A percentile compares a stretch with the other conserved stretches of the same genome.
These are phyloP conservation scores for Suhomyces panamericanus DNA, from an alignment of 1,139 yeast genomes.

Conservation along the genomic window DNA sequence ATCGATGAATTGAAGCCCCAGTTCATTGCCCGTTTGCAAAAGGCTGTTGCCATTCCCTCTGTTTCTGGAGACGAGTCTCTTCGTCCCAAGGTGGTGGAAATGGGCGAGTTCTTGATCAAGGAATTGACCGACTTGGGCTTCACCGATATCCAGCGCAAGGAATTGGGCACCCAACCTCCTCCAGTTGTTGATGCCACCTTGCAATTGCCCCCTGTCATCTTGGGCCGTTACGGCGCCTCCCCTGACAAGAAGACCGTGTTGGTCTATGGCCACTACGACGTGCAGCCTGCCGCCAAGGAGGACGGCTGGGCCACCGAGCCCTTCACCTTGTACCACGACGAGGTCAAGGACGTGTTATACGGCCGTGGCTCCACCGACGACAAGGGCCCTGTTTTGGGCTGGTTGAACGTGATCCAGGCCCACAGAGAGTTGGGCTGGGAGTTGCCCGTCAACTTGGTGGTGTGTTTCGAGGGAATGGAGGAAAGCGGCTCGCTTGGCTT, in stretches of 20 bases:
- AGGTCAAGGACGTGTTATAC: constrained; percentile 62
- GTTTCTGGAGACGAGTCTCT: constrained; percentile 88
- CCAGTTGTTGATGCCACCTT: constrained; percentile 66
- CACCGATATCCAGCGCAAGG: constrained; percentile 75
- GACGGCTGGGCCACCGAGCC: constrained; percentile 98
- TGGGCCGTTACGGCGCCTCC: constrained; percentile 83
- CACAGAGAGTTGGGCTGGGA: constrained; percentile 82
- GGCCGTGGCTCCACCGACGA: constrained; percentile 98
- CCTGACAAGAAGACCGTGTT: constrained; percentile 81
- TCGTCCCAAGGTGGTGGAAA: constrained; percentile 81
- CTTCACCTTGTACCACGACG: constrained; percentile 60
- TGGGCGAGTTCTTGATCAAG: constrained; percentile 76
- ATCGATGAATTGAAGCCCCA: constrained; percentile 71
- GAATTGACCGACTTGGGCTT: constrained; percentile 77
- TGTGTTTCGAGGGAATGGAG: constrained; percentile 99
- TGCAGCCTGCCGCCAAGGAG: constrained; percentile 88
- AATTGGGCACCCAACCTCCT: constrained; percentile 87
- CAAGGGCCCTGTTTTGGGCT: constrained; percentile 96
- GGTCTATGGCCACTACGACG: constrained; percentile 96
- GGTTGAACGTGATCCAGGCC: constrained; percentile 93
- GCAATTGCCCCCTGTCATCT: constrained; percentile 87
- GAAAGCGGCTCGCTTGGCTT: constrained; percentile 95
- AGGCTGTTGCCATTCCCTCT: constrained; percentile 91
- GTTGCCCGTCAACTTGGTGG: constrained; percentile 87
- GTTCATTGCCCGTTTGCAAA: constrained; percentile 65